These are phyloP conservation scores for Chaetomidium leptoderma DNA, from an alignment of 495 filamentous ascomycete species.

Conservation along the genomic window DNA sequence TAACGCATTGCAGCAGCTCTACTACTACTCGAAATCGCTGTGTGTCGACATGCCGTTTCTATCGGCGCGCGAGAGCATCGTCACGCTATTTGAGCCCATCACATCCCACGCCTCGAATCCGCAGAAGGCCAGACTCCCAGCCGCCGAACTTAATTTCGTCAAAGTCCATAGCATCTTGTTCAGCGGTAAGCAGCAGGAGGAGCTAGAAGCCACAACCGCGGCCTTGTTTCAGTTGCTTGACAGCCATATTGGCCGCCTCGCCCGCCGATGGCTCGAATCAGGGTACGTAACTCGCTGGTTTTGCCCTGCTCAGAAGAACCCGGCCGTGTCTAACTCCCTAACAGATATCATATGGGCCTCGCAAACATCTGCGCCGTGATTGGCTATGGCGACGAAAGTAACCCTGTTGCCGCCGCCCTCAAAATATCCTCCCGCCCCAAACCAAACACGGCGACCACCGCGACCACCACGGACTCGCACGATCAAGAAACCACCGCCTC, in stretches of 20 bases:
- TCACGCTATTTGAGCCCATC: constrained; percentile 68
- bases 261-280: constrained; percentile 58
- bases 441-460: too few species aligned
- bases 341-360: constrained; percentile 55
- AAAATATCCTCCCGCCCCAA: constrained; percentile 8
- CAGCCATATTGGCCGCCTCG: constrained; percentile 54
- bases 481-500: constrained; percentile 18
- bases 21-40: constrained; percentile 57
- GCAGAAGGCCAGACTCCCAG: constrained; percentile 11
- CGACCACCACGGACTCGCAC: constrained; percentile 16
- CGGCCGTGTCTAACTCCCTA: too few species aligned
- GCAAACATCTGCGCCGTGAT: constrained; percentile 41
- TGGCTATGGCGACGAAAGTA: constrained; percentile 38
- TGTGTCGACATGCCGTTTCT: constrained; percentile 54
- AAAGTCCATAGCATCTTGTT: constrained; percentile 65
- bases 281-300: constrained; percentile 46
- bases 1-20: constrained; percentile 68
- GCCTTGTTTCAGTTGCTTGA: constrained; percentile 55
- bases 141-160: constrained; percentile 52
- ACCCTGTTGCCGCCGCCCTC: constrained; percentile 34
- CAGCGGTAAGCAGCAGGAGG: constrained; percentile 45
- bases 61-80: constrained; percentile 63
- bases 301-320: too few species aligned
- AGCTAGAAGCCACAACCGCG: constrained; percentile 44
- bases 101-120: constrained; percentile 45